phyloP scores from a whole-genome alignment of 805 yeast genomes.

The Debaryomyces tyrocola region DNA sequence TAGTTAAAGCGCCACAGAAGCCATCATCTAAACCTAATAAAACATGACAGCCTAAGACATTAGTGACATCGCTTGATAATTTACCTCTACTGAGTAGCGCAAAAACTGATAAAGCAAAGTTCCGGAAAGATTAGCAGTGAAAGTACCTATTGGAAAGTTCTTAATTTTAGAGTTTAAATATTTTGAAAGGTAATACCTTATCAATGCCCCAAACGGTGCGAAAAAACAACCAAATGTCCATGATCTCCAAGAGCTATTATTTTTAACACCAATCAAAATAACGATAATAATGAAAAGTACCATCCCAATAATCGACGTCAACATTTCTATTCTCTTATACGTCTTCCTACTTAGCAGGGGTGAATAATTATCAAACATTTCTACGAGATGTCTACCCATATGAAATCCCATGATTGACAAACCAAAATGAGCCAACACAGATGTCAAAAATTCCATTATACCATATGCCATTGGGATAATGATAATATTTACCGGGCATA shows the following conservation, averaged over 20 bases:
- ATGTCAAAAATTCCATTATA: constrained; percentile 70
- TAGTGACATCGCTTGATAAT: constrained; percentile 17
- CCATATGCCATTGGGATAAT: constrained; percentile 73
- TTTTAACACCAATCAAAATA: constrained; percentile 41
- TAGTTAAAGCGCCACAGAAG: constrained; percentile 68
- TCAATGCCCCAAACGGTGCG: constrained; percentile 68
- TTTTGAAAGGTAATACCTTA: constrained; percentile 56
- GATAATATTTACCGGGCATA: constrained; percentile 27
- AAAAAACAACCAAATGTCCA: constrained; percentile 72
- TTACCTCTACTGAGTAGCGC: constrained; percentile 48
- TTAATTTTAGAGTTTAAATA: constrained; percentile 41
- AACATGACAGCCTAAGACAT: constrained; percentile 47
- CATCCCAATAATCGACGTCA: constrained; percentile 22
- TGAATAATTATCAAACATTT: constrained; percentile 20
- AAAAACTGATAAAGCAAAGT: constrained; percentile 44
- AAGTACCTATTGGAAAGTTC: constrained; percentile 57
- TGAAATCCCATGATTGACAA: constrained; percentile 60
- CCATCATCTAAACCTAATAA: constrained; percentile 60
- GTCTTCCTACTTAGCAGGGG: constrained; percentile 15
- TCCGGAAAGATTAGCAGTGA: constrained; percentile 49
- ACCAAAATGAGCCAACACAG: constrained; percentile 56
- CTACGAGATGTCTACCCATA: constrained; percentile 55
- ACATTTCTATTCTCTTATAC: constrained; percentile 20
- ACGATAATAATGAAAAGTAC: constrained; percentile 30
- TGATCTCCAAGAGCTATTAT: constrained; percentile 49